These are phyloP conservation scores for Aspergillus pseudotamarii DNA, from an alignment of 2,329 filamentous ascomycete species.

Conservation along the genomic window DNA sequence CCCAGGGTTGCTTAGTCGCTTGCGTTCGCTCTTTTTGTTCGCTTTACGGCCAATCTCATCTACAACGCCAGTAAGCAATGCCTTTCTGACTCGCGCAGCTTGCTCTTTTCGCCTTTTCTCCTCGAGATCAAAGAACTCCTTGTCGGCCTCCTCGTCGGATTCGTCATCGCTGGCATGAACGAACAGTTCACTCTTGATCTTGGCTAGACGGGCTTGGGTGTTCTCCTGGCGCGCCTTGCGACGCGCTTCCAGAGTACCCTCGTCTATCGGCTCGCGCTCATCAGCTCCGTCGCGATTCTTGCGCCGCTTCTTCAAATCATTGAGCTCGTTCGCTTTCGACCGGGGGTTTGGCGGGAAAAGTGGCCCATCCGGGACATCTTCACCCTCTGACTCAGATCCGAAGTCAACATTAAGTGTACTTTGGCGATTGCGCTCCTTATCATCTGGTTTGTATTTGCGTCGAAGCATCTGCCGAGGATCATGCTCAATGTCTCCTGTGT, in stretches of 20 bases:
- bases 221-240: constrained; percentile 65
- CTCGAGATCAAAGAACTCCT: constrained; percentile 77
- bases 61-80: constrained; percentile 46
- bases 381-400: constrained; percentile 70
- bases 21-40: constrained; percentile 30
- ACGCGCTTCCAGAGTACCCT: constrained; percentile 62
- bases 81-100: constrained; percentile 52
- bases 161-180: constrained; percentile 88
- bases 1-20: constrained; percentile 34
- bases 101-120: constrained; percentile 65
- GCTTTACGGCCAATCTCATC: constrained; percentile 30
- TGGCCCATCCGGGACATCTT: constrained; percentile 59
- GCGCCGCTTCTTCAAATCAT: constrained; percentile 63
- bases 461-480: constrained; percentile 78
- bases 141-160: constrained; percentile 73
- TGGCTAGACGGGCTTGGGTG: constrained; percentile 74
- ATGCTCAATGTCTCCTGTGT: constrained; percentile 73
- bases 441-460: constrained; percentile 60
- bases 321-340: constrained; percentile 55
- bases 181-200: constrained; percentile 82
- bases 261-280: constrained; percentile 61
- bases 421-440: constrained; percentile 32
- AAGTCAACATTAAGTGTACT: constrained; percentile 58
- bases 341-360: constrained; percentile 65
- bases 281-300: constrained; percentile 53